These are phyloP conservation scores for Medakamo hakoo DNA, from an alignment of 139 green algal genomes.

Conservation along the genomic window DNA sequence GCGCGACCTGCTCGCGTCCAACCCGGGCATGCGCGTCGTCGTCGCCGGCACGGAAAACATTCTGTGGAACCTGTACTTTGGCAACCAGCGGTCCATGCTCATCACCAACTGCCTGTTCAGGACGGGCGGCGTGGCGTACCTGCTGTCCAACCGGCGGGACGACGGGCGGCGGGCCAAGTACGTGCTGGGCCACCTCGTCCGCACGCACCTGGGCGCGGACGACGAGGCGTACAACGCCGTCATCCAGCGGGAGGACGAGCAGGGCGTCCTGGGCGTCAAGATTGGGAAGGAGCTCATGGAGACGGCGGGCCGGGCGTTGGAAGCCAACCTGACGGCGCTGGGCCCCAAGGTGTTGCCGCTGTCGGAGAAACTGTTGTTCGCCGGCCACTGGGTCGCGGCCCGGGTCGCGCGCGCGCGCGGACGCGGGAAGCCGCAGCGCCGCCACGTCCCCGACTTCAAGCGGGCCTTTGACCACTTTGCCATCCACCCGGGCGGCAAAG, in stretches of 20 bases:
- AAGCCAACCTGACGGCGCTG: conserved; percentile 14
- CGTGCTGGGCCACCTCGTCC: conserved; percentile 14
- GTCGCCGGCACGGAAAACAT: conserved; percentile 4
- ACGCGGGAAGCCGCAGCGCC: conserved; percentile 22
- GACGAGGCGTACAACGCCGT: conserved; percentile 14
- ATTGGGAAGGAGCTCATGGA: conserved; percentile 15
- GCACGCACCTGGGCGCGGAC: conserved; percentile 11
- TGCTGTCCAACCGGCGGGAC: conserved; percentile 11
- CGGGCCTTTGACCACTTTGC: conserved; percentile 46
- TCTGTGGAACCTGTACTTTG: conserved; percentile 29
- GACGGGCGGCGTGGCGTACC: conserved; percentile 8
- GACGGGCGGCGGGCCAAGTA: conserved; percentile 12
- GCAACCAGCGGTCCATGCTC: conserved; percentile 38
- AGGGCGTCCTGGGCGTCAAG: conserved; percentile 16
- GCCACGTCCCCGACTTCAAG: conserved; percentile 46
- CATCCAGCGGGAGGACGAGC: conserved; percentile 14
- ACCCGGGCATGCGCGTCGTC: conserved; percentile 3
- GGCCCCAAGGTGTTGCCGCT: conserved; percentile 11
- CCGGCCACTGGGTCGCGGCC: conserved; percentile 9
- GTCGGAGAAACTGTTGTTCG: conserved; percentile 16
- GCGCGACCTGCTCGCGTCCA: conserved; percentile 8
- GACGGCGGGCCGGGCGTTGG: conserved; percentile 10
- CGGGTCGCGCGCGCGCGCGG: conserved; percentile 6
- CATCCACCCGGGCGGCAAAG: conserved; percentile 33
- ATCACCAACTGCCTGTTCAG: conserved; percentile 22